Percentiles rank a stretch among this genome's conserved stretches.
These are phyloP conservation scores for Solanum hybrid DNA, from an alignment of 305 asterid genomes.

Conservation along the genomic window DNA sequence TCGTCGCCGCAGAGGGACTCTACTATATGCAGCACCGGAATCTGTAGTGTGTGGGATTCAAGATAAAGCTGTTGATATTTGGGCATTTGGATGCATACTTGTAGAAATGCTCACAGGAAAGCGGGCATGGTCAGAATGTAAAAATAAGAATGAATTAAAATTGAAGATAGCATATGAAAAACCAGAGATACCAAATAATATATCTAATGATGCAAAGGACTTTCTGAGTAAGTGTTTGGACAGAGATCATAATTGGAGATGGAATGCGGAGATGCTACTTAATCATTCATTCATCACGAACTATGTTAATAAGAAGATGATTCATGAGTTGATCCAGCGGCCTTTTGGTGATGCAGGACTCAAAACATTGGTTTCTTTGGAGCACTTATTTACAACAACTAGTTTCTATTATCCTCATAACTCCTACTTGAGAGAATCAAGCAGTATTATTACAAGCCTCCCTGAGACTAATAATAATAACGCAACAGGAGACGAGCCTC, in stretches of 20 bases:
- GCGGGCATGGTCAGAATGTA: not conserved
- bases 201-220: not conserved
- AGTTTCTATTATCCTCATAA: not conserved
- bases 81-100: conserved; percentile 10
- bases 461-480: not conserved
- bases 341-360: not conserved
- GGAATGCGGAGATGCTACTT: not conserved
- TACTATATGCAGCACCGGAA: conserved; percentile 1
- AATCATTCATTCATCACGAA: not conserved
- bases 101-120: conserved; percentile 11
- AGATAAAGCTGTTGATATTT: not conserved
- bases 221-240: not conserved
- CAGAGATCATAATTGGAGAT: not conserved
- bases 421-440: not conserved
- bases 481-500: not conserved
- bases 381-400: not conserved
- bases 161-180: not conserved
- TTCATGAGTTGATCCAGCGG: not conserved
- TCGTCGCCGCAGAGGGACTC: not conserved
- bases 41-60: not conserved
- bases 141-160: not conserved
- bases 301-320: not conserved
- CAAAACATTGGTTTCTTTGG: not conserved
- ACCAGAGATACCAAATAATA: not conserved
- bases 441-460: not conserved